Evolutionary conservation across 177 flowering plant genomes (phyloP).

Genomic region (Vitis hybrid): DNA sequence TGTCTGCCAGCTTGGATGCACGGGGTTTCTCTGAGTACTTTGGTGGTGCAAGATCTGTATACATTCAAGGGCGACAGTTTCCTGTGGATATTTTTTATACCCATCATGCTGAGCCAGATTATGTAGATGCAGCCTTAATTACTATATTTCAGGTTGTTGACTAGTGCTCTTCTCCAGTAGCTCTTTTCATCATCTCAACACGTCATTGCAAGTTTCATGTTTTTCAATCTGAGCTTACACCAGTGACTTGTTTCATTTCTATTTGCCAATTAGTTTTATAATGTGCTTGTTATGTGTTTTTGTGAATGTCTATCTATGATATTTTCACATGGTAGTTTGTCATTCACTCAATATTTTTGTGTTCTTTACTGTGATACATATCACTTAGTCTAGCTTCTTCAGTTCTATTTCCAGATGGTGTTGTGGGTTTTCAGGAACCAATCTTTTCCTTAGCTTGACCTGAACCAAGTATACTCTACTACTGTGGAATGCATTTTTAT

Average conservation of each 20-base stretch:
- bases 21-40: conserved; percentile 78
- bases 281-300: background rate
- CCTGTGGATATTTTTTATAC: conserved; percentile 88
- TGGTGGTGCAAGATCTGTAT: conserved; percentile 85
- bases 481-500: background rate
- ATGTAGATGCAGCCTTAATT: conserved; percentile 78
- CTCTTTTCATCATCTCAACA: background rate
- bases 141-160: conserved; percentile 84
- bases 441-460: background rate
- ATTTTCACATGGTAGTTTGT: background rate
- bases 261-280: background rate
- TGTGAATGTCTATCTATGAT: background rate
- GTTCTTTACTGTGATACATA: background rate
- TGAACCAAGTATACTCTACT: background rate
- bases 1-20: conserved; percentile 98
- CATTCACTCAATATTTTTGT: too few relatives aligned
- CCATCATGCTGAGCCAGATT: conserved; percentile 59
- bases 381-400: background rate
- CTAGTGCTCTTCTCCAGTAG: background rate
- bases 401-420: background rate
- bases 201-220: conserved; percentile 1
- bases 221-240: background rate
- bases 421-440: background rate
- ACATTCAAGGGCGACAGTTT: conserved; percentile 79
- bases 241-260: background rate